Percentiles rank a stretch among this genome's conserved stretches.
Conservation (phyloP, 2,329 filamentous ascomycete species). For the Aspergillus piperis region DNA sequence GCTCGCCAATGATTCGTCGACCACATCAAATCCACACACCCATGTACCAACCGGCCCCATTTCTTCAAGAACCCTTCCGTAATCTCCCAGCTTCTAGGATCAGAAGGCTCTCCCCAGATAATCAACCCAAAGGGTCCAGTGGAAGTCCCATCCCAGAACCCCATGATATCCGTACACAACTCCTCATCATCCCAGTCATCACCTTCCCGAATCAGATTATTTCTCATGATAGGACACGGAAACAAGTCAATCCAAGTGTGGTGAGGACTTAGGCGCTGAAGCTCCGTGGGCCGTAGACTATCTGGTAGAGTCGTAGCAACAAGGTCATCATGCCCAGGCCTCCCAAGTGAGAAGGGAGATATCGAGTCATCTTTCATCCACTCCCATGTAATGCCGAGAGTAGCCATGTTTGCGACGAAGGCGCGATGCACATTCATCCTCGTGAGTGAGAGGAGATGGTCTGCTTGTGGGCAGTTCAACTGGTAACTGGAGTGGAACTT, state of each 20-base stretch:
- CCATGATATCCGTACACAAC: slow-evolving; percentile 41
- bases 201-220: slow-evolving; percentile 38
- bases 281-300: slow-evolving; percentile 36
- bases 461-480: background rate
- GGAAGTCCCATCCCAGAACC: slow-evolving; percentile 16
- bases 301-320: slow-evolving; percentile 17
- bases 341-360: slow-evolving; percentile 22
- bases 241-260: slow-evolving; percentile 41
- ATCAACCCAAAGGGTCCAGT: slow-evolving; percentile 31
- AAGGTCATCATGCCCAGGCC: background rate
- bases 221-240: slow-evolving; percentile 35
- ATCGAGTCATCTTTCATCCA: slow-evolving; percentile 26
- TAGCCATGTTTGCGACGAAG: background rate
- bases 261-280: slow-evolving; percentile 40
- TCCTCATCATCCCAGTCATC: slow-evolving; percentile 33
- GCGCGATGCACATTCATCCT: slow-evolving; percentile 3
- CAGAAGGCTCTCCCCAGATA: slow-evolving; percentile 49
- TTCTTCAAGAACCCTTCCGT: slow-evolving; percentile 45
- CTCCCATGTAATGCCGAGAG: slow-evolving; percentile 5
- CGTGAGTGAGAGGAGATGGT: slow-evolving; percentile 6
- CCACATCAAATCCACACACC: slow-evolving; percentile 7
- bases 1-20: slow-evolving; percentile 14
- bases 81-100: slow-evolving; percentile 48
- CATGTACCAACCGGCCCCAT: slow-evolving; percentile 31
- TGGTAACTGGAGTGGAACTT: no score